A percentile compares a stretch with the other conserved stretches of the same genome.
Conservation (phyloP, 2,329 filamentous ascomycete genomes). For the Hymenoscyphus linearis region DNA sequence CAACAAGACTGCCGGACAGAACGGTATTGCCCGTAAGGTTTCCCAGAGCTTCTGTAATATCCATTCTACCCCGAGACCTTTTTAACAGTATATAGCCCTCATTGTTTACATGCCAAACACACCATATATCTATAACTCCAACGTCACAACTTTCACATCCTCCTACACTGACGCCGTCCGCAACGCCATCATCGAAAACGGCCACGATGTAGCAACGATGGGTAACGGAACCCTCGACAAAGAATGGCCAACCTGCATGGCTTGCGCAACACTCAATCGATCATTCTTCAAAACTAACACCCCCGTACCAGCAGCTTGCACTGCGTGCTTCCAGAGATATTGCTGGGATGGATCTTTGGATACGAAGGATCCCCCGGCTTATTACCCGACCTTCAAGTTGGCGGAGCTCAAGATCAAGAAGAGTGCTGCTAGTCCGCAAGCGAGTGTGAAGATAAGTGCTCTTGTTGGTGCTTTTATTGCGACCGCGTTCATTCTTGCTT, state of each 20-base stretch:
- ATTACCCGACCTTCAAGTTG: constrained; percentile 24
- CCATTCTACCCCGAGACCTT: background rate
- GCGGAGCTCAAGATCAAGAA: constrained; percentile 6
- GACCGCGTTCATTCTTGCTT: background rate
- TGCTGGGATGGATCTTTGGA: constrained; percentile 75
- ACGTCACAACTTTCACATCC: constrained; percentile 72
- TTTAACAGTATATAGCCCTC: constrained; percentile 39
- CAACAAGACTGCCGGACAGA: constrained; percentile 47
- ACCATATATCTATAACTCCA: constrained; percentile 71
- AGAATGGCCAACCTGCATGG: constrained; percentile 78
- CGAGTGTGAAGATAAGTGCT: background rate
- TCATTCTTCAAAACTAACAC: constrained; percentile 69
- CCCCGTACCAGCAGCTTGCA: constrained; percentile 64
- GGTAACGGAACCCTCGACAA: constrained; percentile 71
- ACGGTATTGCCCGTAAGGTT: constrained; percentile 36
- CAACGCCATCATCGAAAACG: constrained; percentile 79
- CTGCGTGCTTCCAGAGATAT: constrained; percentile 70
- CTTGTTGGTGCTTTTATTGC: background rate
- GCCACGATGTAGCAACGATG: constrained; percentile 76
- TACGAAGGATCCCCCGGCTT: constrained; percentile 8
- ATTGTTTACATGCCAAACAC: constrained; percentile 86
- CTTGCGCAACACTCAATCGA: constrained; percentile 77
- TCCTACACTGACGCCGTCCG: constrained; percentile 61
- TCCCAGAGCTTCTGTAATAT: background rate
- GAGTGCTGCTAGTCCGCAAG: background rate